Evolutionary conservation across 495 filamentous ascomycete genomes (phyloP).

Genomic region (Aspergillus egyptiacus): DNA sequence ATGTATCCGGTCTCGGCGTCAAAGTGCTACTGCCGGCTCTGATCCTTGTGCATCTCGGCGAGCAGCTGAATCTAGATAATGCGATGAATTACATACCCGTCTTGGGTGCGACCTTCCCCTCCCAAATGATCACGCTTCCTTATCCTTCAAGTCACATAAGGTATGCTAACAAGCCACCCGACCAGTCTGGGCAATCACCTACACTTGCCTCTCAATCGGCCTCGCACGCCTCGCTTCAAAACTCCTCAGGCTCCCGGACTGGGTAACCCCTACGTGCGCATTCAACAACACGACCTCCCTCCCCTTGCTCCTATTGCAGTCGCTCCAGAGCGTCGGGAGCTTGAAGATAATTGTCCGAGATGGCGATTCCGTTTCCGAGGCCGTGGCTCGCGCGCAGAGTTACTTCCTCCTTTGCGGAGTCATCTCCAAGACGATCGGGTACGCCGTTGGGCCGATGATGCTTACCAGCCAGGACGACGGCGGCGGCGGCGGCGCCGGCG

Average conservation of each 20-base stretch:
- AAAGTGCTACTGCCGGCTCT: conserved; percentile 65
- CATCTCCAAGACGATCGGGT: conserved; percentile 57
- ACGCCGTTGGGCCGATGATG: conserved; percentile 57
- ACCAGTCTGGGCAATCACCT: conserved; percentile 53
- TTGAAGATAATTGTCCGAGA: conserved; percentile 47
- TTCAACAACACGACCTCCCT: conserved; percentile 77
- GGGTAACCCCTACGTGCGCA: conserved; percentile 59
- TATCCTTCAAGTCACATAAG: background rate
- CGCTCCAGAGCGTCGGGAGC: conserved; percentile 60
- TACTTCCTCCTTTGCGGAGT: conserved; percentile 66
- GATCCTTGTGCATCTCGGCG: conserved; percentile 63
- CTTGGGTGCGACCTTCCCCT: conserved; percentile 21
- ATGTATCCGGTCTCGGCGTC: conserved; percentile 62
- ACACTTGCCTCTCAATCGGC: conserved; percentile 49
- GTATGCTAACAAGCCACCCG: too few species aligned
- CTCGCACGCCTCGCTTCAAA: conserved; percentile 42
- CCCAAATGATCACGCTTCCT: too few species aligned
- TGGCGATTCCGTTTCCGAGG: conserved; percentile 43
- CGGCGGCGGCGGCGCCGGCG: background rate
- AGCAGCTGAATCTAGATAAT: conserved; percentile 53
- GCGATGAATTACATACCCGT: conserved; percentile 54
- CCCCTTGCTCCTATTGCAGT: conserved; percentile 61
- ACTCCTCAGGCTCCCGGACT: conserved; percentile 54
- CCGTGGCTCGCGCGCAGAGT: conserved; percentile 58
- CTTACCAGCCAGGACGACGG: conserved; percentile 19